Evolutionary conservation across 2,329 filamentous ascomycete genomes (phyloP).

Genomic region (Fusarium hainanense): DNA sequence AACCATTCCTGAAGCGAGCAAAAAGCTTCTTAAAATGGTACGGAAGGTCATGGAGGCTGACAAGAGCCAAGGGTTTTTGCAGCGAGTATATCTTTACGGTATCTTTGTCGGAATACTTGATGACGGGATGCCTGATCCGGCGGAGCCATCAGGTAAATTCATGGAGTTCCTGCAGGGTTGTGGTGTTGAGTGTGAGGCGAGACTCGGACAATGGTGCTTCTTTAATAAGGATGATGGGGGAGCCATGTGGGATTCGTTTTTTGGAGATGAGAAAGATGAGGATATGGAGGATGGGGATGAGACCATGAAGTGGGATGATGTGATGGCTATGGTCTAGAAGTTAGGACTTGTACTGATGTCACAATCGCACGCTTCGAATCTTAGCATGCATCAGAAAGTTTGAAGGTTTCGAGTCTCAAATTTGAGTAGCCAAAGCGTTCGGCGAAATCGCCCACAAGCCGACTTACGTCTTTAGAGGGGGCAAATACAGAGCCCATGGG

Average conservation of each 20-base stretch:
- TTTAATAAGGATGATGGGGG: background rate
- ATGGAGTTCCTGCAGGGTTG: background rate
- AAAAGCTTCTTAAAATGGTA: background rate
- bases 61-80: background rate
- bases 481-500: too few relatives aligned
- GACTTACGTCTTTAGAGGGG: too few relatives aligned
- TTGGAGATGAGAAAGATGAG: background rate
- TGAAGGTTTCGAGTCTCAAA: too few relatives aligned
- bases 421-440: too few relatives aligned
- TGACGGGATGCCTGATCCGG: background rate
- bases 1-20: background rate
- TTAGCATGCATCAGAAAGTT: too few relatives aligned
- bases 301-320: background rate
- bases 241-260: background rate
- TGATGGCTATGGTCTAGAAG: background rate
- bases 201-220: slow-evolving; percentile 22
- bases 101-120: background rate
- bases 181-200: slow-evolving; percentile 15
- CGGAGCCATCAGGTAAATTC: background rate
- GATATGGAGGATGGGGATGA: background rate
- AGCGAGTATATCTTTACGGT: slow-evolving; percentile 17
- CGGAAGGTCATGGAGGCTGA: background rate
- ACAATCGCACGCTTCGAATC: too few relatives aligned
- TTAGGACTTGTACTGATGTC: too few relatives aligned
- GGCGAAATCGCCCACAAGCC: too few relatives aligned